phyloP scores from a whole-genome alignment of 148 eudicot genomes.

The Amaranthus hypochondriacus region DNA sequence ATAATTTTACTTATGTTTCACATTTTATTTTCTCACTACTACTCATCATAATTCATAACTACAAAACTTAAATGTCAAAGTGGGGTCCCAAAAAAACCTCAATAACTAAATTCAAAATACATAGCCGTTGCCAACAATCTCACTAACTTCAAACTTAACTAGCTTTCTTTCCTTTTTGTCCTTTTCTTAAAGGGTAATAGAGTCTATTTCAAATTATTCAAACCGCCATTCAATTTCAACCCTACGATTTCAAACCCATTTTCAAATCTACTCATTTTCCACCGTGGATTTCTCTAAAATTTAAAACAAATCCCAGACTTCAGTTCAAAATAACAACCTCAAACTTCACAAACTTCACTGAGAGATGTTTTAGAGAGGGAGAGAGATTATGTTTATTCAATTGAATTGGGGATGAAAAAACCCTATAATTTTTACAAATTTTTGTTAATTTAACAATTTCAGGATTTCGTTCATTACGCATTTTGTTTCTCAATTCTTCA shows the following conservation, averaged over 20 bases:
- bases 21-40: too few relatives aligned
- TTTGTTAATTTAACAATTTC: constrained; percentile 30
- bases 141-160: neutral
- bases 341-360: neutral
- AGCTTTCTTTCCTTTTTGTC: neutral
- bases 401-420: constrained; percentile 2
- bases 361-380: neutral
- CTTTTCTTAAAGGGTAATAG: neutral
- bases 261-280: neutral
- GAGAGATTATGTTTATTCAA: constrained; percentile 2
- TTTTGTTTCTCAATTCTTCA: constrained; percentile 40
- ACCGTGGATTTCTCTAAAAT: neutral
- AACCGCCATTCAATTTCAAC: neutral
- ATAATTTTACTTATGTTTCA: too few relatives aligned
- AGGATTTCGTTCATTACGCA: constrained; percentile 30
- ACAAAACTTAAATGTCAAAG: neutral
- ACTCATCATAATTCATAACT: neutral
- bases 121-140: neutral
- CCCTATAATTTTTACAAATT: too few relatives aligned
- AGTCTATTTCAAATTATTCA: neutral
- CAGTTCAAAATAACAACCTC: neutral
- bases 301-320: neutral
- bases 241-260: neutral
- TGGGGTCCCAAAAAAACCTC: neutral
- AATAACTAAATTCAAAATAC: neutral